Base-by-base conservation (phyloP, 164 flowering plant genomes). In the Tetracentron sinense region DNA sequence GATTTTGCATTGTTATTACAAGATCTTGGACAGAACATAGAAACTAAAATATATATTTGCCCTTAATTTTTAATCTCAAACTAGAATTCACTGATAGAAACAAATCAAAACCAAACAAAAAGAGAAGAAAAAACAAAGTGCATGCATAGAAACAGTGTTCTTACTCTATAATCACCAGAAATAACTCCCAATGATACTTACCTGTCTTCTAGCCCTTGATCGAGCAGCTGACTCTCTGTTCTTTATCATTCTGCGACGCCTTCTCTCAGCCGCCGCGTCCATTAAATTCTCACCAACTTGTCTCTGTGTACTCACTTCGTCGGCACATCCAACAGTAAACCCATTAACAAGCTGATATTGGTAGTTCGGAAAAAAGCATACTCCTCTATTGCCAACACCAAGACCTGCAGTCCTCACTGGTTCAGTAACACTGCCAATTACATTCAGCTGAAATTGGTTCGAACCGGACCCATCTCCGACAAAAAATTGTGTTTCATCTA, bases 161-260 rank as follows among this genome's bases (percentile, higher is more conserved):
- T n/a, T n/a, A n/a, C n/a, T n/a, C n/a, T n/a, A n/a, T n/a, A n/a
- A n/a, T n/a, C n/a, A n/a, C n/a, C n/a, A n/a, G n/a, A n/a, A n/a
- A n/a, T n/a, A n/a, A n/a, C n/a, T n/a, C n/a, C n/a, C n/a, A n/a
- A n/a, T n/a, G n/a, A n/a, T n/a, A 8, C 26, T 31, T 17, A 68
- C 65, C 56, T 68, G 65, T 16, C 33, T 44, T n/a, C 42, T 61
- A 14, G 60, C 65, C 14, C 53, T 29, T 16, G 65, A 61, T 11
- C 58, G n/a, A 1, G 65, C 66, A 11, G 66, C 71, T 1, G 61
- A 55, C 19, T 30, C 61, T 29, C 66, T 55, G 55, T 68, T 68
- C 23, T 56, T 61, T 6, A 67, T 60, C 60, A 60, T 60, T 35
- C 51, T 42, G 1, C 49, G 42, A 21, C 47, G 28, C 31, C 22